Conservation (phyloP, 2,329 filamentous ascomycete species). For the Nannizziopsis barbatae region DNA sequence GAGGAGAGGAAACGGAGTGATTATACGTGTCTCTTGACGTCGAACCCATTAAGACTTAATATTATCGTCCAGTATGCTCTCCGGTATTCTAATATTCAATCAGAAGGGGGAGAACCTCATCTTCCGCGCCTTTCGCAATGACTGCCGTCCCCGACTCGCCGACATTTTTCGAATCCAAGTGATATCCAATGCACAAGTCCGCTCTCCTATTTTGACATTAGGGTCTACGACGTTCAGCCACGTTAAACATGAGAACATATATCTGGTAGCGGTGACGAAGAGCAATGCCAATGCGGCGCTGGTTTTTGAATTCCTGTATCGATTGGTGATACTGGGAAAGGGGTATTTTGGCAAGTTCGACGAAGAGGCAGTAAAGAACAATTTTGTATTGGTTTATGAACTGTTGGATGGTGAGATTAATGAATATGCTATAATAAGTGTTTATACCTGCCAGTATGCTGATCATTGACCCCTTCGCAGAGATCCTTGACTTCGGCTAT, state of each 20-base stretch:
- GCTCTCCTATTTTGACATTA: constrained; percentile 91
- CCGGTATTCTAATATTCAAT: constrained; percentile 95
- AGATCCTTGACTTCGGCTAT: constrained; percentile 98
- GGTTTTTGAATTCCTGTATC: constrained; percentile 95
- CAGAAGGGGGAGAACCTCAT: constrained; percentile 99
- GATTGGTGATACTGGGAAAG: constrained; percentile 76
- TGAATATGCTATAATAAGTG: background rate
- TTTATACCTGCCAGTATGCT: background rate
- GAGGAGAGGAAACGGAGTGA: background rate
- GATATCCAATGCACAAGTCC: constrained; percentile 94
- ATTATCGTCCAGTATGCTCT: constrained; percentile 55
- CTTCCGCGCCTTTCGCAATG: constrained; percentile 96
- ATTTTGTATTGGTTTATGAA: constrained; percentile 98
- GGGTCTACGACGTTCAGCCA: constrained; percentile 98
- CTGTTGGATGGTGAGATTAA: constrained; percentile 64
- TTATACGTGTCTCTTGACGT: background rate
- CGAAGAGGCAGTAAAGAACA: constrained; percentile 99
- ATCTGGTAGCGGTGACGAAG: constrained; percentile 92
- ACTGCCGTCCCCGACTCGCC: constrained; percentile 91
- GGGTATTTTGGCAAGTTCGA: constrained; percentile 99
- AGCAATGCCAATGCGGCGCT: constrained; percentile 98
- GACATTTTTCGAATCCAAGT: constrained; percentile 99
- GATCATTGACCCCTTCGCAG: constrained; percentile 37
- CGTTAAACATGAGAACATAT: constrained; percentile 99
- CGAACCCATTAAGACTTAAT: background rate